Base-by-base conservation (phyloP, 1,284 basidiomycete species). In the Kwoniella shivajii region DNA sequence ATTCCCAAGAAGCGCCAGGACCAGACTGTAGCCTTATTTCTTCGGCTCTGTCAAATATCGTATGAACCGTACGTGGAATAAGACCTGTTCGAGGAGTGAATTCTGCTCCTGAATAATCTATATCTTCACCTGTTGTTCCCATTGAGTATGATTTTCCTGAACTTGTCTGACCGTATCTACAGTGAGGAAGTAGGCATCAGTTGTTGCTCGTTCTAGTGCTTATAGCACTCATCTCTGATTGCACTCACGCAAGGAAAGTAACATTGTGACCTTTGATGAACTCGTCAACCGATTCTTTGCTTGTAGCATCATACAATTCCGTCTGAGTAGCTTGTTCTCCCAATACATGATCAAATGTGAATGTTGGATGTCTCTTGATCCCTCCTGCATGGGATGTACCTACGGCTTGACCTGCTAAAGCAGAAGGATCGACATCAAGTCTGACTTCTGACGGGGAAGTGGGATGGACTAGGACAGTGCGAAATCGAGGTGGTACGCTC, bases 121-220 rank as follows among this genome's bases (percentile, higher is more conserved):
- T 82, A 77, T 92, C 90, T 53, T 90, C 82, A 57, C 92, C 89
- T 18, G 92, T 92, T 6, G 80, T 81, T 18, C 82, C 83, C 95
- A 98, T 98, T 30, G 93, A 93, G 77, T 92, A 95, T 0, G 92
- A 95, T 81, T 98, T 99, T 49, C 95, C 95, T 61, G 90, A 93
- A 63, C 89, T 92, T 0, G 95, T 99, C 75, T 99, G 96, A 13
- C 96, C 95, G 79, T 99, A 79, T 7, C 78, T 79, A 50, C 20
- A 33, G 41, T 14, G 37, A 20, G 27, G 24, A 20, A 13, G 44
- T 46, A 5, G 13, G 24, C 13, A 7, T 24, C 20, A 43, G 41
- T 14, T 43, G 24, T 43, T n/a, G 41, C 7, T 10, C 6, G n/a
- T 6, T 39, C 22, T 6, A 39, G 6, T 3, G 22, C 39, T 24